Evolutionary conservation across 2,329 filamentous ascomycete genomes (phyloP), one percentile per base, ranked within the genome.

Genomic region (Cephalotrichum gorgonifer): DNA sequence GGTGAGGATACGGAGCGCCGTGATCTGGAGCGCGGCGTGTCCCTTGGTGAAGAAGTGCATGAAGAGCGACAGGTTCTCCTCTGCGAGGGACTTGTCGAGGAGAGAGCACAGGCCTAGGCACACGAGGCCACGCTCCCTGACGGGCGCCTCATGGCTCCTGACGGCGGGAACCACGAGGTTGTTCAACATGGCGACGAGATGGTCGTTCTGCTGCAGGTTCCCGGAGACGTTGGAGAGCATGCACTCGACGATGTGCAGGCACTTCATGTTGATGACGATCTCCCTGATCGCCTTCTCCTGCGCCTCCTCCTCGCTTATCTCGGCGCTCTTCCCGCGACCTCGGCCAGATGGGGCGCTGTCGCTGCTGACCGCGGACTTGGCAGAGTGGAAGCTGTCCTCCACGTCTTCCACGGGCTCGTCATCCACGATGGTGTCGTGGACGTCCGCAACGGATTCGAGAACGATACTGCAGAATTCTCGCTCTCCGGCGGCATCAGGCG

Each of bases 241-340:
- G 72, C 89, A 97, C 65, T 96, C 88, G 25, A 94, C 90, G 56
- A 98, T 96, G 62, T 96, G 87, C 53, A 98, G 75, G 64, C 93
- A 97, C 69, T 97, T 97, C 80, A 96, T 90, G 71, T 97, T 97
- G 64, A 97, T 86, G 72, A 96, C 83, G 61, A 96, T 93, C 67
- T 96, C 89, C 55, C 81, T 83, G 55, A 96, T 81, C 1, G 86
- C 88, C 68, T 90, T 94, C 43, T 78, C 75, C 56, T 79, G 75
- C 9, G 79, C 78, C 54, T 83, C 79, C 56, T 86, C 85, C 50
- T 85, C 81, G 46, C 70, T 77, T 50, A 78, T 57, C 49, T 73
- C 72, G 15, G 64, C 57, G 12, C 62, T 64, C 44, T 64, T 68
- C 12, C 60, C 61, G 28, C 65, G 65, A 44, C 64, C 64, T 38